Evolutionary conservation across 768 basidiomycete genomes (phyloP), one percentile per base, ranked within the genome.

Genomic region (Mrakia gelida): DNA sequence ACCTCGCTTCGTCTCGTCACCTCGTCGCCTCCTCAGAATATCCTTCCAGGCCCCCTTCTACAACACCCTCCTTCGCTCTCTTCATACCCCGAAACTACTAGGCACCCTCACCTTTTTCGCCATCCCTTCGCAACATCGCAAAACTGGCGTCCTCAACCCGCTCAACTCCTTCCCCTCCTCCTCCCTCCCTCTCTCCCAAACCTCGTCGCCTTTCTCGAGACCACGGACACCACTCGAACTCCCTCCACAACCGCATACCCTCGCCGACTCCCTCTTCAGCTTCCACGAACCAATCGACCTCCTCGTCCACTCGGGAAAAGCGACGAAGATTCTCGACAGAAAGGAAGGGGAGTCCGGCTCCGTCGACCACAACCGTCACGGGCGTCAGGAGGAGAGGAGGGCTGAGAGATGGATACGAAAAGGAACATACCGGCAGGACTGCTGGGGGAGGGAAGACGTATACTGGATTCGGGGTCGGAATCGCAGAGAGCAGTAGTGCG

Each of bases 191-290:
- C 28, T 73, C 72, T 16, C 72, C 72, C 15, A 77, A 62, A 59
- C 68, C 28, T 15, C 70, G 76, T 2, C 76, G 76, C 11, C 56
- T 26, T 9, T 77, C 76, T 18, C 49, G 49, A 21, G 15, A 52
- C 18, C 76, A 72, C 70, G 59, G 30, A 26, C 52, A 62, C 16
- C 54, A 71, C 70, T 11, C 34, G 13, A 41, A n/a, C 32, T 49
- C 54, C 11, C 56, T 56, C 21, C 70, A 70, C 30, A 34, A 77
- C 34, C 68, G 70, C 26, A 38, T 77, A 18, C 76, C 76, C 26
- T 77, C 76, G 15, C 76, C 76, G 5, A 59, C 54, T 6, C 76
- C 76, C 3, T 77, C 76, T 0, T 71, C 76, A 2, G 75, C 75
- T 8, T 75, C 74, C n/a, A n/a, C 74, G 0, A 28, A 38, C 0